These are phyloP conservation scores for Kewa caespitosa DNA, from an alignment of 179 eudicot genomes.

Conservation along the genomic window DNA sequence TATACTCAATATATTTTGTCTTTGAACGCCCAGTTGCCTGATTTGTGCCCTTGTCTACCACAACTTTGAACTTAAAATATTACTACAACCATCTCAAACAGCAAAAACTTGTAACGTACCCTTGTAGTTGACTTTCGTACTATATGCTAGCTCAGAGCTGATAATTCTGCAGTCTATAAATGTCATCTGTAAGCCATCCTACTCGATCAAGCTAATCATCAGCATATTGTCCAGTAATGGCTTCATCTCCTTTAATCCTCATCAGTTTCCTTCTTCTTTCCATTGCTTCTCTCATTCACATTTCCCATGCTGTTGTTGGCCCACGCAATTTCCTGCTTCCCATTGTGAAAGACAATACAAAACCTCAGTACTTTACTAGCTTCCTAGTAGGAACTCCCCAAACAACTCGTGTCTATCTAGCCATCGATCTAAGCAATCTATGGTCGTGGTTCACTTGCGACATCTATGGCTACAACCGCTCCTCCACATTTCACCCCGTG, in stretches of 20 bases:
- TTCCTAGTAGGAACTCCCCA: conserved; percentile 29
- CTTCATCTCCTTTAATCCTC: conserved; percentile 2
- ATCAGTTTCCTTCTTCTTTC: conserved; percentile 1
- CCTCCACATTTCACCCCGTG: conserved; percentile 20
- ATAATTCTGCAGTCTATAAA: no score
- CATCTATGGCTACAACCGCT: conserved; percentile 27
- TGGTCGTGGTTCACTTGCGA: conserved; percentile 38
- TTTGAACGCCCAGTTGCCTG: no score
- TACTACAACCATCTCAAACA: no score
- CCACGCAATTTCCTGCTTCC: conserved; percentile 18
- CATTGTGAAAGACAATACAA: conserved; percentile 24
- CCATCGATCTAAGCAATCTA: conserved; percentile 27
- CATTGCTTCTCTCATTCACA: not conserved
- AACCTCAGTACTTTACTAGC: conserved; percentile 31
- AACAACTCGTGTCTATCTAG: conserved; percentile 21
- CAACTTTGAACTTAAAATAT: no score
- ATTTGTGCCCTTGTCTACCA: no score
- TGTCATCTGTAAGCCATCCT: no score
- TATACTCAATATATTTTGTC: no score
- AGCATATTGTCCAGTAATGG: no score
- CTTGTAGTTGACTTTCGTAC: no score
- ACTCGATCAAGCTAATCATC: no score
- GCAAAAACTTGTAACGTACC: no score
- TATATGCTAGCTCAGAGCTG: no score
- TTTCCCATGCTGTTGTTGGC: conserved; percentile 1